Base-by-base conservation (phyloP, 129 eudicot species). In the Lonicera japonica region DNA sequence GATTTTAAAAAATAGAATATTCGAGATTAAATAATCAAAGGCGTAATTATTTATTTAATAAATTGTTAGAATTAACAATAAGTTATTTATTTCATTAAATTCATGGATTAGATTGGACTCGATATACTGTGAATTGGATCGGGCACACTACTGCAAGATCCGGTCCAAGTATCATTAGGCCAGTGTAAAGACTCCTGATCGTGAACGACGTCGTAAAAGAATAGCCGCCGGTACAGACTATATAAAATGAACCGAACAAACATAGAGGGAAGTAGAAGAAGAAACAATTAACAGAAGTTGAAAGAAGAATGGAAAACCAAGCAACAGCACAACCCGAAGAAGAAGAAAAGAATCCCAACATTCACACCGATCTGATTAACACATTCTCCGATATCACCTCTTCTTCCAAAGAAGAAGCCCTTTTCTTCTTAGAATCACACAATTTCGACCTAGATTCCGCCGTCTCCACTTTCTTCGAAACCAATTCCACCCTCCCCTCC, bases 361-460 rank as follows among this genome's bases (percentile, higher is more conserved):
- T 54, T 61, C 70, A 45, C 47, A 58, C 10, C 36, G 61, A 66
- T 38, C 34, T 81, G 24, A 73, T 81, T 72, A 29, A 70, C 38
- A 65, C 74, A 63, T 81, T 81, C 75, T 59, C 76, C 4, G 81
- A 76, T 24, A 79, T 86, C 68, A 82, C 95, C 0, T 76, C 86
- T 9, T 60, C 86, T 19, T 58, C 95, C 52, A 68, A 39, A 3
- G 67, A 80, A 68, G 95, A 86, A 77, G 89, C 95, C 66, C 69
- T 64, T 38, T 86, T 82, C 72, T 86, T 70, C 71, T 76, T 86
- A 55, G 95, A 86, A 79, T 69, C 79, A 12, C 95, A 86, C 79
- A 82, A 79, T 50, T 82, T 60, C 75, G 81, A 82, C 70, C 86
- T 82, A 66, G 89, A 86, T 52, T 78, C 89, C 55, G 89, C 95